Conservation (phyloP, 352 stramenopile genomes). For the Pythium rishiriense region DNA sequence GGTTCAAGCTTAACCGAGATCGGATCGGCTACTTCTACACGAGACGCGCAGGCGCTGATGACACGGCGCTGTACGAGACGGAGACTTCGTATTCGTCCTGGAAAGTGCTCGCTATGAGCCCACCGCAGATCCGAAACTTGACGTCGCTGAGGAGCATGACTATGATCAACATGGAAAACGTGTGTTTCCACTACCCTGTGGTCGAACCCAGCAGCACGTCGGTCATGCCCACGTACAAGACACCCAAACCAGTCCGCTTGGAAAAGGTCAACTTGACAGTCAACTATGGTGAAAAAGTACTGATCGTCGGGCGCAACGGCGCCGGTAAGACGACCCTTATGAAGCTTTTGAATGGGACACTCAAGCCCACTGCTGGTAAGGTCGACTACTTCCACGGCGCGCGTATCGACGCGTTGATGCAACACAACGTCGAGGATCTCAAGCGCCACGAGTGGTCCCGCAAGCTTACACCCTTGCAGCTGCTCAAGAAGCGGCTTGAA, state of each 20-base stretch:
- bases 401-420: constrained; percentile 53
- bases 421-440: constrained; percentile 64
- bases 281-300: constrained; percentile 78
- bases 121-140: constrained; percentile 60
- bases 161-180: constrained; percentile 56
- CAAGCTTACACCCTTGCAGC: constrained; percentile 41
- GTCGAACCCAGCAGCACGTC: not conserved
- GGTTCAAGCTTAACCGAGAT: constrained; percentile 60
- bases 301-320: constrained; percentile 94
- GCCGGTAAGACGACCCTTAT: constrained; percentile 90
- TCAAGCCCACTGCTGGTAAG: constrained; percentile 51
- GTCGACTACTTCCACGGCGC: constrained; percentile 51
- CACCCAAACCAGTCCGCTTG: constrained; percentile 37
- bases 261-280: constrained; percentile 73
- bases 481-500: constrained; percentile 41
- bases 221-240: constrained; percentile 17
- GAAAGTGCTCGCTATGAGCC: constrained; percentile 42
- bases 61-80: constrained; percentile 45
- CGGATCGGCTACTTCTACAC: constrained; percentile 44
- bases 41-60: constrained; percentile 36
- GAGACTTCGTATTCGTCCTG: constrained; percentile 34
- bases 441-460: constrained; percentile 53
- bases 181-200: constrained; percentile 46
- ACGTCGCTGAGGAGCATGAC: constrained; percentile 46
- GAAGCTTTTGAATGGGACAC: constrained; percentile 88